These are phyloP conservation scores for Volvox africanus DNA, from an alignment of 139 green algal species.

Conservation along the genomic window DNA sequence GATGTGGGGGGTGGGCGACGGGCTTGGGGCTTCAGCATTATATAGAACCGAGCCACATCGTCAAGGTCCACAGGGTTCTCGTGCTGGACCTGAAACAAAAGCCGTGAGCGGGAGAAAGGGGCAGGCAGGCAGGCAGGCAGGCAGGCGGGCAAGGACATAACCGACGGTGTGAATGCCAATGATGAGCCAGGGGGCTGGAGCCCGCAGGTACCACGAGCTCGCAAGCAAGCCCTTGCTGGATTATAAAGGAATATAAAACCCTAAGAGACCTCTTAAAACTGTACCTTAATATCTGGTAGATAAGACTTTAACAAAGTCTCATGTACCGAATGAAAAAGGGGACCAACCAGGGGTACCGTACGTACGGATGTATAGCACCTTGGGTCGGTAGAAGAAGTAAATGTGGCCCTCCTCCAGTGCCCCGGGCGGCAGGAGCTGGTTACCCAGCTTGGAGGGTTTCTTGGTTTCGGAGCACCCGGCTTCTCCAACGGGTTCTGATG, in stretches of 20 bases:
- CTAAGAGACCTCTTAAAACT: too few species aligned
- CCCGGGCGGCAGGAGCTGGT: background rate
- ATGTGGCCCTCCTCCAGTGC: conserved; percentile 64
- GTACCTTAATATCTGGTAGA: too few species aligned
- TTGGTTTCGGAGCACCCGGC: too few species aligned
- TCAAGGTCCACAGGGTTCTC: conserved; percentile 53
- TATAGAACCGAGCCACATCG: conserved; percentile 72
- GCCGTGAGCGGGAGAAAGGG: background rate
- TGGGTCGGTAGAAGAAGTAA: conserved; percentile 68
- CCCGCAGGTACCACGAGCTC: too few species aligned
- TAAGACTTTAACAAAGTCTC: too few species aligned
- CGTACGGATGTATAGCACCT: conserved; percentile 6
- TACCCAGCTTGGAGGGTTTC: too few species aligned
- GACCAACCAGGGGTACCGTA: too few species aligned
- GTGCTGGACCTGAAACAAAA: conserved; percentile 46
- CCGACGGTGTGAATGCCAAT: background rate
- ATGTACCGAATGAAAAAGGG: too few species aligned
- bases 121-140: too few species aligned
- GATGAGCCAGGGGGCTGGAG: too few species aligned
- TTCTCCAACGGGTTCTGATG: background rate
- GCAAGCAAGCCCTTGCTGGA: too few species aligned
- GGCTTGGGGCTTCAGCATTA: conserved; percentile 55
- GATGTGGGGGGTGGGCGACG: background rate
- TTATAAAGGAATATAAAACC: too few species aligned
- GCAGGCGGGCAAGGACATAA: background rate